Evolutionary conservation across 129 eudicot genomes (phyloP), one percentile per base, ranked within the genome.

Genomic region (Scalesia atractyloides): DNA sequence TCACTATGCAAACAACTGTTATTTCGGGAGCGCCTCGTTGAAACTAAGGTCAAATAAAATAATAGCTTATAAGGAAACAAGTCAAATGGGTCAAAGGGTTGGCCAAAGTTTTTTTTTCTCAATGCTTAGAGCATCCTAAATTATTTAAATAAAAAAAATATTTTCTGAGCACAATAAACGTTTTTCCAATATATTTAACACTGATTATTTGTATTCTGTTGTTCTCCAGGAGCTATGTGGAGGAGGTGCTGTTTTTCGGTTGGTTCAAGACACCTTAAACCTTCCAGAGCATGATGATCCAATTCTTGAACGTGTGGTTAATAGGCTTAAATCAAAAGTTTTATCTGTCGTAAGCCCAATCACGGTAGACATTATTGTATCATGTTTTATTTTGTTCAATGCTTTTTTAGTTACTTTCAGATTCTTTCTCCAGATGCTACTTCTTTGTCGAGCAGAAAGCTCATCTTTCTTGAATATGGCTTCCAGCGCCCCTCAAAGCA

Each of bases 391-490:
- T 54, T 54, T 63, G 12, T 72, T 58, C 49, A 62, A n/a, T 18
- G 37, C 1, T 2, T 64, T 6, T 67, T 15, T 33, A 73, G 39
- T 73, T 56, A 54, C 56, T 56, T 33, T 64, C 30, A 36, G 33
- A 66, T 18, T 62, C 36, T 74, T 81, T 64, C 67, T 85, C 84
- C 86, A 92, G 98, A 85, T 92, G 64, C 68, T 89, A 84, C 75
- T 73, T 51, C 92, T 92, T 54, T 92, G 98, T 66, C 95, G 53
- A 74, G 83, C 85, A 26, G 96, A 89, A 68, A 85, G 88, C 63
- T 62, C 67, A 0, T 82, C 96, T 41, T 92, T 83, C 89, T 67
- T 92, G 84, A 91, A 89, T 74, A 87, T 79, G 82, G 85, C 86
- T 81, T 89, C 88, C 61, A 84, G 34, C 34, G 3, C 34, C 34